Evolutionary conservation across 345 rosid species (phyloP).

Genomic region (thale cress (Arabidopsis thaliana)): TAIR10.1 NC_003070.9:26640001-26640500

Average conservation of each 20-base stretch:
- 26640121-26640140: not conserved
- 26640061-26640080: slow-evolving; percentile 62
- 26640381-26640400: not conserved
- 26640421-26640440: too few species aligned
- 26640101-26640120: slow-evolving; percentile 14
- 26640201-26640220: too few species aligned
- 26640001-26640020: slow-evolving; percentile 38
- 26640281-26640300: too few species aligned
- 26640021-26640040: slow-evolving; percentile 27
- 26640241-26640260: too few species aligned
- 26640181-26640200: too few species aligned
- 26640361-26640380: not conserved
- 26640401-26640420: not conserved
- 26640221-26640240: too few species aligned
- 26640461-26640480: too few species aligned
- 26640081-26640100: slow-evolving; percentile 80
- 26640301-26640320: too few species aligned
- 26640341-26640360: not conserved
- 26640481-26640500: not conserved
- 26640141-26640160: not conserved
- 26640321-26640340: not conserved
- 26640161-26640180: not conserved
- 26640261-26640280: too few species aligned
- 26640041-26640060: slow-evolving; percentile 44
- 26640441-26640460: too few species aligned